Evolutionary conservation across 352 stramenopile genomes (phyloP), one percentile per base, ranked within the genome.

Genomic region (Phytophthora kernoviae): DNA sequence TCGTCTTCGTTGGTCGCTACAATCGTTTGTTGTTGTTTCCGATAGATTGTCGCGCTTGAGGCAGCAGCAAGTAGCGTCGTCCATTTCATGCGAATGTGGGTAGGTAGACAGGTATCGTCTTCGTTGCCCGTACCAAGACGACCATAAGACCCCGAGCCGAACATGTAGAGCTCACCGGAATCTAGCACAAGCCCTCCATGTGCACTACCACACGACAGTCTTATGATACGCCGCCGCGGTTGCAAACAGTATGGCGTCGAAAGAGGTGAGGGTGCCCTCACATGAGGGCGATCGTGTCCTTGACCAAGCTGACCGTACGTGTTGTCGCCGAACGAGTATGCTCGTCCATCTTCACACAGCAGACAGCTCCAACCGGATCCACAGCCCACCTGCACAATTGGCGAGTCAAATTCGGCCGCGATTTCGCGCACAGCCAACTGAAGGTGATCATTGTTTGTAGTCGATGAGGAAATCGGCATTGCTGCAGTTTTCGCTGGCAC

Each of bases 181-280:
- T 90, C 78, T n/a, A 82, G 39, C 9, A 92, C 59, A 22, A 89
- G 86, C 7, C 80, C 82, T 22, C 82, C 82, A 21, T 92, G 82
- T 0, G 46, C 40, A 39, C 65, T 68, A 3, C 82, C 82, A 47
- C 80, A 89, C 4, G 82, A 79, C 10, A 92, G 55, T 12, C 69
- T 65, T 1, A 68, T 39, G 32, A 92, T 84, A 43, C 55, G 49
- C 37, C 64, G 30, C 48, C 37, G 26, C 39, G 66, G 48, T n/a
- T 37, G 36, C 15, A 75, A 50, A 21, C 65, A 54, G 32, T 81
- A 75, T 12, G 58, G 49, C 20, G 47, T 27, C 50, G 68, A 49
- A 39, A 78, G 27, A 20, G 52, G n/a, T 7, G 36, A 6, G 5
- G 62, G 65, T 45, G 18, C 33, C 6, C 33, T 39, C 0, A 64